Evolutionary conservation across 139 green algal genomes (phyloP), one percentile per base, ranked within the genome.

Genomic region (Chlamydomonas schloesseri): DNA sequence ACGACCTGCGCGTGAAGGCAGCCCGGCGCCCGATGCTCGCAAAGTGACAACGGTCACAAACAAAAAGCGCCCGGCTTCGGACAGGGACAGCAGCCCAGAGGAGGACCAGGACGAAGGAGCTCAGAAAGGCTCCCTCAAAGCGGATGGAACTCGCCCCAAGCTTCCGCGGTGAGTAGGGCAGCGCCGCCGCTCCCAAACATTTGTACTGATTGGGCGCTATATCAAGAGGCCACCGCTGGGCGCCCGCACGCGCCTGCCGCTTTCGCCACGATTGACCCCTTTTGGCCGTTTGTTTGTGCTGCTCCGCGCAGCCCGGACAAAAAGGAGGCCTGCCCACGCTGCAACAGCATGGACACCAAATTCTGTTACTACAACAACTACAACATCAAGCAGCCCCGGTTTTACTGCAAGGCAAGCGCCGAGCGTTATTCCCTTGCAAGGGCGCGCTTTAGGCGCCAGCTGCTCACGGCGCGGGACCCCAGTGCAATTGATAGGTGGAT

Each of bases 311-410:
- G 75, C 55, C 75, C 75, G 10, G 75, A 82, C 2, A 58, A 58
- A 23, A 83, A 83, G 76, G 76, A 72, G 42, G 50, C 83, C 2
- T 99, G 97, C 85, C 97, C 97, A 0, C 90, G 97, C 9, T 99
- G 97, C 87, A 64, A 71, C 62, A 95, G 88, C 83, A 72, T 67
- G 24, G 93, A 98, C 50, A 99, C 97, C 15, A 99, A 99, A 84
- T 99, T 98, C 62, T 99, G 97, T 87, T 99, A 99, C 86, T 99
- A 98, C 93, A 99, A 99, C 93, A 99, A 99, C 88, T 99, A 99
- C 91, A 99, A 99, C 89, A 87, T 97, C 5, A 98, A 97, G 82
- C 97, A 99, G 92, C 97, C 97, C 10, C 87, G 97, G 0, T 97
- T 97, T 84, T 98, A 95, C 78, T 99, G 97, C 93, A 96, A 96